Evolutionary conservation across 305 asterid genomes (phyloP), one percentile per base, ranked within the genome.

Genomic region (Rubia balearica): DNA sequence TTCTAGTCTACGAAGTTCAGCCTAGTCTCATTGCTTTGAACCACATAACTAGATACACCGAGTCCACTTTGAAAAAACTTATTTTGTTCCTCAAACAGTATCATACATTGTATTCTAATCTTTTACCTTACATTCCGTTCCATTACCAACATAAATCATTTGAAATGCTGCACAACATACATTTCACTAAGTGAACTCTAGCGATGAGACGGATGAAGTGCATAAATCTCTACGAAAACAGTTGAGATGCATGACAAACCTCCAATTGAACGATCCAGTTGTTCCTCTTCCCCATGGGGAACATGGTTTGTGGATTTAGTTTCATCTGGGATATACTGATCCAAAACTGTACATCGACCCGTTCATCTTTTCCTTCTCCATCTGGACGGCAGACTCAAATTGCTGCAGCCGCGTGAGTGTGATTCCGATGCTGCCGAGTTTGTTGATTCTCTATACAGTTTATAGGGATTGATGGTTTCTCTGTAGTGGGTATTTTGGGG

Each of bases 231-330:
- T 27, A 12, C 19, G 55, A 33, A 41, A 36, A 42, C n/a, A 19
- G 24, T 14, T 74, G 53, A 70, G 61, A 17, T 7, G 11, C 56
- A 73, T 51, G 14, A 79, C 92, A 46, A 74, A 93, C 97, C 98
- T 91, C 99, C 75, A 94, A 81, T 75, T 94, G 88, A 76, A 91
- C 72, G 76, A 94, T 96, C 99, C 99, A 94, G 81, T 96, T 91
- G 76, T 90, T 33, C 38, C 38, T 33, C 4, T 3, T 33, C 38
- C 38, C 3, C 38, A 33, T 33, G 38, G 38, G 38, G 38, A 33
- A 33, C 38, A 33, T 33, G 38, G 38, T 33, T 0, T 33, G 38
- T 4, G 38, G 38, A 33, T 33, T 33, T 33, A 33, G 38, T 33
- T 33, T 33, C 38, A 33, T 33, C 5, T 33, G 38, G 38, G 38